phyloP scores from a whole-genome alignment of 257 asterid genomes.

The Lantana camara region DNA sequence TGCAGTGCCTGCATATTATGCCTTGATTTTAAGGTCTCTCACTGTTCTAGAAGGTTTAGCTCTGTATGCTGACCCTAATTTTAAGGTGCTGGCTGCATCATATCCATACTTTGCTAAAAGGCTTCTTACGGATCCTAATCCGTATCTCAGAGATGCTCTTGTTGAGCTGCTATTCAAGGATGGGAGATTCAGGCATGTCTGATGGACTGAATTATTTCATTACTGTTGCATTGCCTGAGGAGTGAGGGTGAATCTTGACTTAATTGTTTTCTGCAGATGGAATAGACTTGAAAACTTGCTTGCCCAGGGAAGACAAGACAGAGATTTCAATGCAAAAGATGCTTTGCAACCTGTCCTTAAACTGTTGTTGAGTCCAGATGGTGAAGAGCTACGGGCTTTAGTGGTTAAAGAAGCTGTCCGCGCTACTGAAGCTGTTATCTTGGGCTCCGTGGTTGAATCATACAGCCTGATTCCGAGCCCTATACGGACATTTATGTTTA shows the following conservation, averaged over 20 bases:
- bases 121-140: conserved; percentile 98
- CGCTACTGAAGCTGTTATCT: conserved; percentile 77
- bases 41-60: conserved; percentile 99
- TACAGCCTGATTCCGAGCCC: conserved; percentile 62
- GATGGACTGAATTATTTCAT: conserved; percentile 20
- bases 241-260: conserved; percentile 8
- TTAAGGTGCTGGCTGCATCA: conserved; percentile 98
- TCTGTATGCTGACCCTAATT: conserved; percentile 93
- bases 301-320: conserved; percentile 84
- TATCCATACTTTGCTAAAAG: conserved; percentile 99
- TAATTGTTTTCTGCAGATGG: conserved; percentile 70
- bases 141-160: conserved; percentile 99
- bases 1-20: conserved; percentile 99
- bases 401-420: conserved; percentile 90
- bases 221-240: conserved; percentile 16
- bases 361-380: conserved; percentile 83
- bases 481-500: conserved; percentile 53
- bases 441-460: conserved; percentile 77
- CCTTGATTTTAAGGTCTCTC: conserved; percentile 97
- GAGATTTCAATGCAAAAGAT: conserved; percentile 92
- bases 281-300: conserved; percentile 96
- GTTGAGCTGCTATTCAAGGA: conserved; percentile 98
- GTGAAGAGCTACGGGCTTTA: conserved; percentile 73
- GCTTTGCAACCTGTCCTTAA: conserved; percentile 95
- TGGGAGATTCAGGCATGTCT: conserved; percentile 87